A percentile compares a stretch with the other conserved stretches of the same genome.
Conservation (phyloP, 2,329 filamentous ascomycete genomes). For the Diplocarpon mali region DNA sequence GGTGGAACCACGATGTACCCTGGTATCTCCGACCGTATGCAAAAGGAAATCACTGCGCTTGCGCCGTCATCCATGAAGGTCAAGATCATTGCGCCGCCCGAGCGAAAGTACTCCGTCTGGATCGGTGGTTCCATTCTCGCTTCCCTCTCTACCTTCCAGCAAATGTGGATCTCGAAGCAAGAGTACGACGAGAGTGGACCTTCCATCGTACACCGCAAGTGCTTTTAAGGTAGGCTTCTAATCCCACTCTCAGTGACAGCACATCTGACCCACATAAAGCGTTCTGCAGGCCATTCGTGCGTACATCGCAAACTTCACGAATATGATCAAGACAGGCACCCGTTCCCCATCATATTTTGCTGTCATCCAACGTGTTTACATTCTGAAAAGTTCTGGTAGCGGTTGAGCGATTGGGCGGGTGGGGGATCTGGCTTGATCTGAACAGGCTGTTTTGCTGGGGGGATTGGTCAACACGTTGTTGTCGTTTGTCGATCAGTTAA, state of each 20-base stretch:
- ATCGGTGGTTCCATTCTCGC: constrained; percentile 99
- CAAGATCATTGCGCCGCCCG: constrained; percentile 99
- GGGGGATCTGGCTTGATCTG: constrained; percentile 21
- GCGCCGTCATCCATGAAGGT: constrained; percentile 99
- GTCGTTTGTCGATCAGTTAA: constrained; percentile 24
- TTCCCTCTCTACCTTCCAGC: constrained; percentile 99
- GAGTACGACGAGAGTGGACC: constrained; percentile 99
- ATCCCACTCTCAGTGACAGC: background rate
- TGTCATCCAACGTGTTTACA: constrained; percentile 23
- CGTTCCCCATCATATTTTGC: constrained; percentile 20
- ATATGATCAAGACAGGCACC: constrained; percentile 24
- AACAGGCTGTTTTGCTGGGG: constrained; percentile 25
- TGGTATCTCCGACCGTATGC: constrained; percentile 99
- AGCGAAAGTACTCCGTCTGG: constrained; percentile 99
- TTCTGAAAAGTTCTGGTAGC: constrained; percentile 28
- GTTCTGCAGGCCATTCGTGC: constrained; percentile 20
- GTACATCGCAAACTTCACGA: constrained; percentile 27
- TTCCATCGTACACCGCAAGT: constrained; percentile 99
- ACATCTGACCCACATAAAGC: constrained; percentile 7
- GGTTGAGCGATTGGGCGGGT: constrained; percentile 25
- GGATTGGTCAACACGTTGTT: constrained; percentile 21
- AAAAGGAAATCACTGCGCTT: constrained; percentile 99
- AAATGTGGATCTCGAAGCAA: constrained; percentile 99
- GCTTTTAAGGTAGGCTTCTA: constrained; percentile 74
- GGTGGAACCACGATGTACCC: constrained; percentile 99